phyloP scores from a whole-genome alignment of 495 filamentous ascomycete species.

The Copromyces sp. region DNA sequence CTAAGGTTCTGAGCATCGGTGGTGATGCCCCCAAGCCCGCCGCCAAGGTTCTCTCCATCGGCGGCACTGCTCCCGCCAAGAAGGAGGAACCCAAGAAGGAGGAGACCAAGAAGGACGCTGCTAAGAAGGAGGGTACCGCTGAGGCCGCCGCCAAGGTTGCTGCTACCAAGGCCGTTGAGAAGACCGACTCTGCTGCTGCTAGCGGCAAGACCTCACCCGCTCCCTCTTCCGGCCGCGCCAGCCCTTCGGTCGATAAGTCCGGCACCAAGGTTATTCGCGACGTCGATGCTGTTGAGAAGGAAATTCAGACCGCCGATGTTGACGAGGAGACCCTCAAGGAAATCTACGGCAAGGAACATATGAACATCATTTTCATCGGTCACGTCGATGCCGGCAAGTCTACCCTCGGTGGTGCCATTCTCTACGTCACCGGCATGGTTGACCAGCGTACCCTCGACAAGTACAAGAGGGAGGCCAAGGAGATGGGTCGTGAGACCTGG shows the following conservation, averaged over 20 bases:
- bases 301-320: conserved; percentile 71
- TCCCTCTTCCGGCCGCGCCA: conserved; percentile 67
- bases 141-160: conserved; percentile 50
- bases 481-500: conserved; percentile 92
- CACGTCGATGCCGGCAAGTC: conserved; percentile 98
- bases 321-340: conserved; percentile 87
- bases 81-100: conserved; percentile 27
- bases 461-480: conserved; percentile 92
- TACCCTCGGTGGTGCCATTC: conserved; percentile 83
- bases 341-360: conserved; percentile 97
- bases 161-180: conserved; percentile 66
- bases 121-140: conserved; percentile 32
- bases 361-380: conserved; percentile 97
- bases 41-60: conserved; percentile 59
- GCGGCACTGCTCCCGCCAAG: conserved; percentile 34
- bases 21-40: conserved; percentile 40
- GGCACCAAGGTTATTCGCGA: conserved; percentile 51
- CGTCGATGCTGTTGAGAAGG: conserved; percentile 74
- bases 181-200: conserved; percentile 66
- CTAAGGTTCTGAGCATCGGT: conserved; percentile 40
- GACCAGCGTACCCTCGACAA: conserved; percentile 98
- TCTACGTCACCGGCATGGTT: conserved; percentile 95
- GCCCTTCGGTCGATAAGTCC: conserved; percentile 47
- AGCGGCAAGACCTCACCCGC: conserved; percentile 66
- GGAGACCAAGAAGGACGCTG: conserved; percentile 32